Conservation (phyloP, 2,329 filamentous ascomycete species). For the Microdochium nivale region DNA sequence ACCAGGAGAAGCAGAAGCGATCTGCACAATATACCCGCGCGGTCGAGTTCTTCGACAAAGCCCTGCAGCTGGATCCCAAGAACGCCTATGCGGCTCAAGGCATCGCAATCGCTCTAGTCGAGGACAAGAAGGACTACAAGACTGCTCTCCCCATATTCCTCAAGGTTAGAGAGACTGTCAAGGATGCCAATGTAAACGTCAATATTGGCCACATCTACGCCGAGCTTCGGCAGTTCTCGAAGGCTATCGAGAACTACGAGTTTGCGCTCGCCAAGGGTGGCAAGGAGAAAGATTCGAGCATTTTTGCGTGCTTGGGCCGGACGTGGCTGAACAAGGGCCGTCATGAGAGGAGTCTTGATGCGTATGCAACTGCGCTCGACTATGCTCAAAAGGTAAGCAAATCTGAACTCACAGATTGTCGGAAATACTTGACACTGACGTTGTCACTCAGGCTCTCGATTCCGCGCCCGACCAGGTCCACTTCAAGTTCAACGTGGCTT, state of each 20-base stretch:
- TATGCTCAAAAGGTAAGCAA: conserved; percentile 52
- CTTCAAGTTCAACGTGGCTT: conserved; percentile 96
- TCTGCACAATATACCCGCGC: conserved; percentile 81
- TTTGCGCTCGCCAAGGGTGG: conserved; percentile 71
- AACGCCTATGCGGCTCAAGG: conserved; percentile 97
- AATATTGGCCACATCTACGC: conserved; percentile 91
- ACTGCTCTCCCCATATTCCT: conserved; percentile 79
- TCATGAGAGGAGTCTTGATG: conserved; percentile 46
- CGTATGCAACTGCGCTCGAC: conserved; percentile 47
- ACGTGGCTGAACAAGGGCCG: conserved; percentile 80
- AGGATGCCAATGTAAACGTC: conserved; percentile 79
- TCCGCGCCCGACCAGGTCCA: conserved; percentile 77
- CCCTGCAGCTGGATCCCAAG: conserved; percentile 83
- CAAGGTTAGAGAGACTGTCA: conserved; percentile 83
- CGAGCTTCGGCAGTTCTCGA: conserved; percentile 81
- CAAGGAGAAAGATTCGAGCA: conserved; percentile 62
- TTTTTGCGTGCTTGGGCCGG: conserved; percentile 78
- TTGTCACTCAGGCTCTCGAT: conserved; percentile 53
- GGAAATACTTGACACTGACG: conserved; percentile 12
- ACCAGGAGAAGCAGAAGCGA: conserved; percentile 84
- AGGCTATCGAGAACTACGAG: conserved; percentile 94
- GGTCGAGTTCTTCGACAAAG: conserved; percentile 98
- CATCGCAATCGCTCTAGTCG: conserved; percentile 85
- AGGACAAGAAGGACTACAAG: conserved; percentile 86
- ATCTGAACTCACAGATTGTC: background rate